Conservation (phyloP, 1,139 yeast species). For the Geotrichum cucujoidarum region DNA sequence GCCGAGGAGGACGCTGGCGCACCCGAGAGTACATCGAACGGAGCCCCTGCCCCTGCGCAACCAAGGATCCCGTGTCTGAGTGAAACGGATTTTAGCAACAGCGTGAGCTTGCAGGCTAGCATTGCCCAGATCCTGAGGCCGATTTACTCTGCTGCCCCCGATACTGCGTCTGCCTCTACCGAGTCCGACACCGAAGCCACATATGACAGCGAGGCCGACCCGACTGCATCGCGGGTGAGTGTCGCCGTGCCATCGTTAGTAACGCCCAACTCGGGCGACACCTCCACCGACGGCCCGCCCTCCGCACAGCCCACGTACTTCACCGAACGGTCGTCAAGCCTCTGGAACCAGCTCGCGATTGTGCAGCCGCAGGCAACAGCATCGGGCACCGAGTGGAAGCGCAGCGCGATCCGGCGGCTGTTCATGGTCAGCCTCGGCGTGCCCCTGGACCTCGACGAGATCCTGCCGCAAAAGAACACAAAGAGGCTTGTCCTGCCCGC, state of each 20-base stretch:
- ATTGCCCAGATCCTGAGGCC: conserved; percentile 19
- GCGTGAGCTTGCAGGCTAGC: conserved; percentile 27
- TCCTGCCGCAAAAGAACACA: conserved; percentile 36
- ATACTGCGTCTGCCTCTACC: background rate
- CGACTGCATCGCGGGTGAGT: background rate
- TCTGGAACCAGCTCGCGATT: conserved; percentile 36
- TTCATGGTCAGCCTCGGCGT: conserved; percentile 54
- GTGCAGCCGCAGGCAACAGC: conserved; percentile 25
- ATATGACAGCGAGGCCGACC: background rate
- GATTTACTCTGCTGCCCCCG: background rate
- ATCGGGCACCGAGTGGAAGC: conserved; percentile 47
- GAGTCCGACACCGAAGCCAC: background rate
- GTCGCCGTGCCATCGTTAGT: background rate
- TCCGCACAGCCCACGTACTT: conserved; percentile 24
- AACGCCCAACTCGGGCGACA: background rate
- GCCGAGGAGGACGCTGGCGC: conserved; percentile 23
- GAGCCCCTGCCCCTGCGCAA: conserved; percentile 2
- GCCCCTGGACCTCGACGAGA: conserved; percentile 55
- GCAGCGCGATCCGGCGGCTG: conserved; percentile 53
- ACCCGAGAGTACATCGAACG: conserved; percentile 8
- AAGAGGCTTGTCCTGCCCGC: conserved; percentile 32
- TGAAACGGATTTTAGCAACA: conserved; percentile 27
- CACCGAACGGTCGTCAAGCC: conserved; percentile 32
- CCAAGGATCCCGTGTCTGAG: conserved; percentile 17
- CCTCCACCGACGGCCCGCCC: background rate